Conservation (phyloP, 495 filamentous ascomycete genomes). For the Xylaria sp. region DNA sequence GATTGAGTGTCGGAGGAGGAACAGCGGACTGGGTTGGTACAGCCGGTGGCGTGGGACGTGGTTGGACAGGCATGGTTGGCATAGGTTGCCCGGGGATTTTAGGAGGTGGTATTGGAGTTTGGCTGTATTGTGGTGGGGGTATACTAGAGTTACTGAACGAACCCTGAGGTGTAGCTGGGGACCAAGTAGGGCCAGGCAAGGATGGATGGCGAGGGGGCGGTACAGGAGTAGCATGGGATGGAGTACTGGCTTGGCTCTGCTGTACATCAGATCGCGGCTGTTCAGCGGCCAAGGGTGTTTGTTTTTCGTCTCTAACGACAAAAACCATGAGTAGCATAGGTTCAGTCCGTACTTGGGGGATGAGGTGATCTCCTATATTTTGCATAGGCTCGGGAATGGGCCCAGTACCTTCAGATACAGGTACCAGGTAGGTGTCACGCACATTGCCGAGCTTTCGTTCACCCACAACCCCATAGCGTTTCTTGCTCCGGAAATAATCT, state of each 20-base stretch:
- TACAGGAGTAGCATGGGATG: constrained; percentile 35
- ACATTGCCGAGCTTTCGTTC: constrained; percentile 73
- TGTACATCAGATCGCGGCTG: constrained; percentile 51
- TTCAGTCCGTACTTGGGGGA: constrained; percentile 69
- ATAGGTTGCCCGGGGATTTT: constrained; percentile 39
- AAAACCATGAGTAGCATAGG: constrained; percentile 79
- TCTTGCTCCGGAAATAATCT: constrained; percentile 78
- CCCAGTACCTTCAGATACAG: constrained; percentile 67
- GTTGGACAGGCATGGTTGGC: constrained; percentile 24
- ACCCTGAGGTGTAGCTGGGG: constrained; percentile 56
- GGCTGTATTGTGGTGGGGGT: constrained; percentile 40
- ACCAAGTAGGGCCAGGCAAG: constrained; percentile 53
- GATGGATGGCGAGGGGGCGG: constrained; percentile 52
- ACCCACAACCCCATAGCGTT: constrained; percentile 81
- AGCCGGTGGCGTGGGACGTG: constrained; percentile 28
- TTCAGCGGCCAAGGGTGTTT: constrained; percentile 48
- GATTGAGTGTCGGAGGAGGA: constrained; percentile 27
- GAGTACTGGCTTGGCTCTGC: constrained; percentile 26
- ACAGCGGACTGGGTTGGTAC: constrained; percentile 37
- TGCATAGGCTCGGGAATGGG: constrained; percentile 74
- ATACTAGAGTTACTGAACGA: constrained; percentile 39
- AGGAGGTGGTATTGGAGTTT: constrained; percentile 43
- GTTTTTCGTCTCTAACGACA: constrained; percentile 66
- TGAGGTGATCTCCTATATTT: constrained; percentile 73
- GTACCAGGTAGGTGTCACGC: constrained; percentile 79